Percentiles rank a stretch among this genome's conserved stretches.
Conservation (phyloP, 345 rosid species). For the Rubroshorea leprosula region DNA sequence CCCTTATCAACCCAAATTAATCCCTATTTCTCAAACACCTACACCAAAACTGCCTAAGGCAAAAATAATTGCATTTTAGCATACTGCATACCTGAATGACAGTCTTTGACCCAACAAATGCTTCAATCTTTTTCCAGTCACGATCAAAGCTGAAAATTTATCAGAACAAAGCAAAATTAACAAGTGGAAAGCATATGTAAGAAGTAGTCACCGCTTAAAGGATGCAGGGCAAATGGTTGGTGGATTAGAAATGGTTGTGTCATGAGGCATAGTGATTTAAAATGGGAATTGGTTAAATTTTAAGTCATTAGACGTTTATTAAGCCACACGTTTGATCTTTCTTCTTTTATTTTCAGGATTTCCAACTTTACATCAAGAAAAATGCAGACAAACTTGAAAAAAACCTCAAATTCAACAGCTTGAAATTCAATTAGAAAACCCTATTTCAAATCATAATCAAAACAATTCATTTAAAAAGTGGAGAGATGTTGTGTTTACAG, state of each 20-base stretch:
- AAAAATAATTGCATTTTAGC: slow-evolving; percentile 3
- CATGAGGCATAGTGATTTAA: too few species aligned
- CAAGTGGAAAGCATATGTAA: neutral
- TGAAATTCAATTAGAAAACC: slow-evolving; percentile 13
- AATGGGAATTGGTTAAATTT: too few species aligned
- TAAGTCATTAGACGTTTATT: too few species aligned
- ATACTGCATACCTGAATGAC: slow-evolving; percentile 78
- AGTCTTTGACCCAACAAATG: slow-evolving; percentile 83
- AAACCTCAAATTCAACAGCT: neutral
- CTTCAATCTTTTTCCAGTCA: slow-evolving; percentile 93
- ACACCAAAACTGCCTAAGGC: neutral
- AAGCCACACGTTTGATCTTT: too few species aligned
- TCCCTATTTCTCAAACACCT: neutral
- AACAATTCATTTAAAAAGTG: neutral
- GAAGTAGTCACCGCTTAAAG: too few species aligned
- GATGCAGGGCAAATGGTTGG: too few species aligned
- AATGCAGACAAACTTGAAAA: neutral
- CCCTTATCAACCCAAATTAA: neutral
- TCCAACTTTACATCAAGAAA: neutral
- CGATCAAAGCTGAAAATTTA: slow-evolving; percentile 62
- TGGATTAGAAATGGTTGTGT: too few species aligned
- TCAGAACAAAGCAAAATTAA: neutral
- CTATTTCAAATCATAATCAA: slow-evolving; percentile 13
- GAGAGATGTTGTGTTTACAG: slow-evolving; percentile 41
- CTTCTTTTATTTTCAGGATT: too few species aligned